Evolutionary conservation across 345 rosid genomes (phyloP).

Genomic region (Gossypium sturtianum): DNA sequence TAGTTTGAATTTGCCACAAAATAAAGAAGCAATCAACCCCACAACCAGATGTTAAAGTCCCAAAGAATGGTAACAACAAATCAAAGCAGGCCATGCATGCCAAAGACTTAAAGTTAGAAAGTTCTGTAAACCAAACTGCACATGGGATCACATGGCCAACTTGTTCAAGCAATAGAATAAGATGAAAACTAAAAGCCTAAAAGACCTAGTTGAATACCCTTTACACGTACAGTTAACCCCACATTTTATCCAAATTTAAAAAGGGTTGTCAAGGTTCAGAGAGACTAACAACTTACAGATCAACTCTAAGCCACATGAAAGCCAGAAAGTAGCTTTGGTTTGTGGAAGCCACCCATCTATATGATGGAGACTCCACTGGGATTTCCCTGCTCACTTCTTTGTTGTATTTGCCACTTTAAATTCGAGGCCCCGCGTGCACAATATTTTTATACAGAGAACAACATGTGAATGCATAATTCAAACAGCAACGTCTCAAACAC

Average conservation of each 20-base stretch:
- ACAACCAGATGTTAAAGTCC: constrained; percentile 9
- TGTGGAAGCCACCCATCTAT: constrained; percentile 6
- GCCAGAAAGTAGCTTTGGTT: constrained; percentile 9
- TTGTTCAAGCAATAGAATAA: constrained; percentile 14
- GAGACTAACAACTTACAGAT: not conserved
- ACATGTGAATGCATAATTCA: constrained; percentile 21
- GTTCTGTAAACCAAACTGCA: constrained; percentile 2
- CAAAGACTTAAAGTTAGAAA: not conserved
- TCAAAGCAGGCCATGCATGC: constrained; percentile 15
- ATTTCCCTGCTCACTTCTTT: constrained; percentile 6
- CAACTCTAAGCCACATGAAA: constrained; percentile 17
- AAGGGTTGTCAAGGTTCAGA: not conserved
- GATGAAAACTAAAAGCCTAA: constrained; percentile 15
- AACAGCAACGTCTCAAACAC: constrained; percentile 3
- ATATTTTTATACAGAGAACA: not conserved
- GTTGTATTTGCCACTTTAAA: constrained; percentile 12
- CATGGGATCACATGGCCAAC: constrained; percentile 26
- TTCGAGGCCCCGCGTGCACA: constrained; percentile 18
- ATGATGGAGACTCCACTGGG: constrained; percentile 25
- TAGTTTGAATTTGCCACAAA: constrained; percentile 6
- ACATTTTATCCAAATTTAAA: constrained; percentile 15
- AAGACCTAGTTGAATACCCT: constrained; percentile 15
- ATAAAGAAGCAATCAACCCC: not conserved
- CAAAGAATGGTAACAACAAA: constrained; percentile 8
- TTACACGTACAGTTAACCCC: constrained; percentile 16